Evolutionary conservation across 2,329 filamentous ascomycete species (phyloP), one percentile per base, ranked within the genome.

Genomic region (Chalara sp.): DNA sequence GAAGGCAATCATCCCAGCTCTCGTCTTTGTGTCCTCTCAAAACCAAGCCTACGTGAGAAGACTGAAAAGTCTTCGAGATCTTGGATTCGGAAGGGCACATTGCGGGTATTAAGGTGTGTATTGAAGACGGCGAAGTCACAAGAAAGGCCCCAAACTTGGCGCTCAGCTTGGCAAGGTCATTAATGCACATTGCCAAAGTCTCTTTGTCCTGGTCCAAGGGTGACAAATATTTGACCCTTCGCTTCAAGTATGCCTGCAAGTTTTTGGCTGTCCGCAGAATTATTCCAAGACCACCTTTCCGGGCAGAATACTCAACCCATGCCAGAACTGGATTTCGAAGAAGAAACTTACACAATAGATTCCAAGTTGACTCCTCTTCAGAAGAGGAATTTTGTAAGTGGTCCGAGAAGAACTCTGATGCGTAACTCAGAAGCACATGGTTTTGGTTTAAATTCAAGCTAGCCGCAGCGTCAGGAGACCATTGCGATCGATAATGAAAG

Each of bases 1-100:
- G 52, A 6, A 69, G 40, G 50, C 67, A 67, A 44, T 69, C 66
- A 51, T 68, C 66, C 67, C 67, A 70, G 5, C 48, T 48, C 5
- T 39, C 47, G 4, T 50, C 46, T n/a, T 52, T 48, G 3, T 61
- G 31, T 5, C 64, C 65, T 31, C 54, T 59, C n/a, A 65, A 53
- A 6, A 44, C 13, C 4, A 65, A 31, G 12, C 49, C 48, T 32
- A 32, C 35, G 4, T 51, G 45, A 10, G 10, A 29, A 28, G 40
- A 44, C 4, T 13, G n/a, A 45, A 46, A 58, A 13, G 30, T 32
- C 30, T 53, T 52, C 28, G 51, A 53, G 39, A 68, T 64, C 7
- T 59, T 55, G 5, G 67, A 66, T 3, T 63, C 59, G 6, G 57
- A 52, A 6, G 68, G 67, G 47, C 66, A 69, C 37, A 70, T 52